A percentile compares a stretch with the other conserved stretches of the same genome.
Evolutionary conservation across 345 rosid genomes (phyloP).

Genomic region (Psidium friedrichsthalianum): DNA sequence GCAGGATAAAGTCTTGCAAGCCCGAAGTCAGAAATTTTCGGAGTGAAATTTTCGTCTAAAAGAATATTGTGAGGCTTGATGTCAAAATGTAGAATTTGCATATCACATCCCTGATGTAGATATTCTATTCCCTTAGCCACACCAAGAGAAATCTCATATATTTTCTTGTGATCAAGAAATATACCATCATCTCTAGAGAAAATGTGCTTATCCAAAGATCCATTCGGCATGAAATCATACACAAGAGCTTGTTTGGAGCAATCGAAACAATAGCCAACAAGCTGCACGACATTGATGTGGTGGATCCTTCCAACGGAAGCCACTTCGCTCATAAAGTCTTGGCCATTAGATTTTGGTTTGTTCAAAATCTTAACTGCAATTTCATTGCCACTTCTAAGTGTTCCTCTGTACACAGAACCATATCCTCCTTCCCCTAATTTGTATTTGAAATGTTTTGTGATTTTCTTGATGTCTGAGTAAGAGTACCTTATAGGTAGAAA

Average conservation of each 20-base stretch:
- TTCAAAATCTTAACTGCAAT: background rate
- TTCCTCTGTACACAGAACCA: background rate
- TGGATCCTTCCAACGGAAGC: background rate
- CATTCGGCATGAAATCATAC: background rate
- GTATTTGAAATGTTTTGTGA: background rate
- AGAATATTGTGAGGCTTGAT: no score
- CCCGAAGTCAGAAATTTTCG: background rate
- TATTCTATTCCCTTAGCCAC: background rate
- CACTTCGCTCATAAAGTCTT: background rate
- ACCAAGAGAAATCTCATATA: background rate
- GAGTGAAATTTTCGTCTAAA: background rate
- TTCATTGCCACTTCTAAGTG: background rate
- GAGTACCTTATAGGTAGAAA: background rate
- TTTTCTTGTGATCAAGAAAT: background rate
- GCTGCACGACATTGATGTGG: background rate
- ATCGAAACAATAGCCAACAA: background rate
- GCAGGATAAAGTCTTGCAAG: background rate
- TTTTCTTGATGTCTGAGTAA: background rate
- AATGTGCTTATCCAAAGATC: background rate
- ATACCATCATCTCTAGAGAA: background rate
- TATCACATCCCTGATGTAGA: no score
- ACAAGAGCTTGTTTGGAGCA: background rate
- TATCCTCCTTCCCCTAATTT: background rate
- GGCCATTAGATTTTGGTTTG: background rate
- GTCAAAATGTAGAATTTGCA: no score